These are phyloP conservation scores for Neurospora sp. DNA, from an alignment of 495 filamentous ascomycete genomes.

Conservation along the genomic window DNA sequence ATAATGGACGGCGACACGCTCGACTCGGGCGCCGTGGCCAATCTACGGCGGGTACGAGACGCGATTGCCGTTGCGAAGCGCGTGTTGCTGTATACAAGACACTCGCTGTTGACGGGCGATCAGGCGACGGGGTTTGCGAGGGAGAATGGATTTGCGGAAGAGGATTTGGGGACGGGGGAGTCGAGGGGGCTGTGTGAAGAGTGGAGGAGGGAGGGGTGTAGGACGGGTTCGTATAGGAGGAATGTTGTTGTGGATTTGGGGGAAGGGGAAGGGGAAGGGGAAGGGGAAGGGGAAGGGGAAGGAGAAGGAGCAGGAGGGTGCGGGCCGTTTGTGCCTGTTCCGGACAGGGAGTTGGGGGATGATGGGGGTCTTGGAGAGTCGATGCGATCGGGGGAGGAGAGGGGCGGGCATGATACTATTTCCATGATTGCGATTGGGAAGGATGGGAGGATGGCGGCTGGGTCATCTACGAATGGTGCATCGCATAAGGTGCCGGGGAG, in stretches of 20 bases:
- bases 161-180: slow-evolving; percentile 27
- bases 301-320: slow-evolving; percentile 13
- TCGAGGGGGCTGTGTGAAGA: slow-evolving; percentile 24
- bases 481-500: slow-evolving; percentile 36
- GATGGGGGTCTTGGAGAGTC: neutral
- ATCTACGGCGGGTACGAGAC: slow-evolving; percentile 31
- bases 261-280: neutral
- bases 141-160: slow-evolving; percentile 31
- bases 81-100: slow-evolving; percentile 34
- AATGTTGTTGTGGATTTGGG: slow-evolving; percentile 27
- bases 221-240: slow-evolving; percentile 29
- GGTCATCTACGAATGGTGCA: slow-evolving; percentile 40
- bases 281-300: neutral
- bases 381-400: neutral
- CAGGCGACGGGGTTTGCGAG: slow-evolving; percentile 36
- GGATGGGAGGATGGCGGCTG: slow-evolving; percentile 32
- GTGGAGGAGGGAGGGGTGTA: slow-evolving; percentile 28
- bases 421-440: slow-evolving; percentile 34
- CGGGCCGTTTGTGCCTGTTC: slow-evolving; percentile 29
- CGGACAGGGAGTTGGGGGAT: slow-evolving; percentile 1
- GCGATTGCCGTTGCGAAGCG: slow-evolving; percentile 35
- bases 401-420: slow-evolving; percentile 33
- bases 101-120: slow-evolving; percentile 37
- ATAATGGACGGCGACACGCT: slow-evolving; percentile 35
- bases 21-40: slow-evolving; percentile 36